phyloP scores from a whole-genome alignment of 257 asterid species.

The Ehretia macrophylla region DNA sequence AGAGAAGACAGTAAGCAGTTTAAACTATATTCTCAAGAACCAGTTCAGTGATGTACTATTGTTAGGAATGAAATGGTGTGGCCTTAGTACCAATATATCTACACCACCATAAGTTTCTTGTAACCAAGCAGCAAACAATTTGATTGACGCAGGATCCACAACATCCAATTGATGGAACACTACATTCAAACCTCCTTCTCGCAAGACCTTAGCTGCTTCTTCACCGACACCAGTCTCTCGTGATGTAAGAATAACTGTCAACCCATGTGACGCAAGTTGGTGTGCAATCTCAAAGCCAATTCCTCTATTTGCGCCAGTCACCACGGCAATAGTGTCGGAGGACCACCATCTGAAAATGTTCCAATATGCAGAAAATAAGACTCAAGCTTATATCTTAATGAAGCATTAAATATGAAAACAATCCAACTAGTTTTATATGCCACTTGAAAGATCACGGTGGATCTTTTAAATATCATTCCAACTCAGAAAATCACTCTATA shows the following conservation, averaged over 20 bases:
- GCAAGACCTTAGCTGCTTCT: slow-evolving; percentile 59
- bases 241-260: slow-evolving; percentile 74
- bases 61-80: background rate
- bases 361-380: background rate
- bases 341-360: slow-evolving; percentile 81
- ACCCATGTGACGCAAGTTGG: slow-evolving; percentile 68
- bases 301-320: slow-evolving; percentile 94
- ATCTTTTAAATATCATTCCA: too few relatives aligned
- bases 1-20: too few relatives aligned
- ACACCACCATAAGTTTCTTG: slow-evolving; percentile 61
- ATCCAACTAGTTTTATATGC: too few relatives aligned
- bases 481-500: too few relatives aligned
- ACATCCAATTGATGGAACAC: slow-evolving; percentile 67
- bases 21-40: too few relatives aligned
- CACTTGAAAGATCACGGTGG: background rate
- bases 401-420: background rate
- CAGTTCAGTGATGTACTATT: background rate
- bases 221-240: slow-evolving; percentile 61
- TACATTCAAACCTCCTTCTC: slow-evolving; percentile 60
- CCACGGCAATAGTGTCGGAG: slow-evolving; percentile 68
- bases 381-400: too few relatives aligned
- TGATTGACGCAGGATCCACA: slow-evolving; percentile 56
- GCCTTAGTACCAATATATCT: slow-evolving; percentile 61
- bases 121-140: slow-evolving; percentile 55
- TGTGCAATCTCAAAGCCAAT: slow-evolving; percentile 83